These are phyloP conservation scores for Mesostigma viride DNA, from an alignment of 139 green algal genomes.

Conservation along the genomic window DNA sequence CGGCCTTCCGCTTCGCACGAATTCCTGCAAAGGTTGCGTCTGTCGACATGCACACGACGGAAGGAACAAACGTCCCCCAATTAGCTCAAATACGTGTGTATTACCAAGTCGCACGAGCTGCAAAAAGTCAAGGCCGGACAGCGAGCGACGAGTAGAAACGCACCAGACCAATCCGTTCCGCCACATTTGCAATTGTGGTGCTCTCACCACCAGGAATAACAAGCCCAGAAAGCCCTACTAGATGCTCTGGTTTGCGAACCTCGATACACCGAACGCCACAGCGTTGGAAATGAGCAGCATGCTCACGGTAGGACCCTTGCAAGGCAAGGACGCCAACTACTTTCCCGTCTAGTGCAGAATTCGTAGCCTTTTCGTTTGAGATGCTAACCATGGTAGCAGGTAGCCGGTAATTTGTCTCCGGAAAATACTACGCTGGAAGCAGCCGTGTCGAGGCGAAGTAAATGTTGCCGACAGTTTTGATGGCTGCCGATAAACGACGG, in stretches of 20 bases:
- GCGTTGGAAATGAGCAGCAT: neutral
- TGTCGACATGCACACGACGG: neutral
- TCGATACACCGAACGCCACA: slow-evolving; percentile 7
- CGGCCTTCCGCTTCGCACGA: slow-evolving; percentile 33
- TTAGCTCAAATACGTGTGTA: too few species aligned
- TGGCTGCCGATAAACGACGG: too few species aligned
- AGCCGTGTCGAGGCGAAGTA: too few species aligned
- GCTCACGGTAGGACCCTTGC: slow-evolving; percentile 20
- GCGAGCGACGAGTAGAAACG: neutral
- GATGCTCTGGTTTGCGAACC: slow-evolving; percentile 25
- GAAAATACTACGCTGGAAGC: too few species aligned
- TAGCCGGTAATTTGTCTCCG: too few species aligned
- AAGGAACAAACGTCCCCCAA: neutral
- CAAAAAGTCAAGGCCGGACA: too few species aligned
- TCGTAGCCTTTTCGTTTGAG: too few species aligned
- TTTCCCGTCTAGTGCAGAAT: too few species aligned
- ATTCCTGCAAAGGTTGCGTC: slow-evolving; percentile 10
- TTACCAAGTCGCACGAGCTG: too few species aligned
- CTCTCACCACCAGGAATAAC: slow-evolving; percentile 35
- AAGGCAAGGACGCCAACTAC: slow-evolving; percentile 21
- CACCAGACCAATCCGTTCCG: slow-evolving; percentile 16
- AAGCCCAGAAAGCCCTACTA: slow-evolving; percentile 14
- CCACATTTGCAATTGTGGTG: slow-evolving; percentile 34
- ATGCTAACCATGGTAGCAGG: too few species aligned
- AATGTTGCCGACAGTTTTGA: too few species aligned